Conservation (phyloP, 2,329 filamentous ascomycete species). For the Cryphonectria naterciae region DNA sequence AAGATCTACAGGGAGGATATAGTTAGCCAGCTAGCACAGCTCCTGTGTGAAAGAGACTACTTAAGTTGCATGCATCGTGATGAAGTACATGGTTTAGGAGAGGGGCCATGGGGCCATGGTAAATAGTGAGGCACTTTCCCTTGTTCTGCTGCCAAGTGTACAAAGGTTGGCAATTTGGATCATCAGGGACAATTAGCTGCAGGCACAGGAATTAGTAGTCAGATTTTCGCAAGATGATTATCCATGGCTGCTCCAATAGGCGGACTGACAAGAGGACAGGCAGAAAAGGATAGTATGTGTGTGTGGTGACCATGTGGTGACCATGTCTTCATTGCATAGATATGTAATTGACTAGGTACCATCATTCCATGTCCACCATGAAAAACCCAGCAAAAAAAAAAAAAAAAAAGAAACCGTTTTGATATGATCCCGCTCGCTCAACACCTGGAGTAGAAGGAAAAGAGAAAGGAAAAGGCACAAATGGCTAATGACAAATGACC, state of each 20-base stretch:
- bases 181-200: neutral
- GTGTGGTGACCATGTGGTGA: neutral
- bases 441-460: constrained; percentile 10
- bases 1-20: neutral
- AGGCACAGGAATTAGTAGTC: neutral
- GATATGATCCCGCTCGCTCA: constrained; percentile 23
- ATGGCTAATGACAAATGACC: neutral
- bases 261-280: neutral
- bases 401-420: neutral
- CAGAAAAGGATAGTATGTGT: neutral
- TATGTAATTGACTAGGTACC: constrained; percentile 10
- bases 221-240: neutral
- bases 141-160: neutral
- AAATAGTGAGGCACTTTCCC: too few relatives aligned
- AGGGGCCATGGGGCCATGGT: neutral
- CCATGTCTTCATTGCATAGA: neutral
- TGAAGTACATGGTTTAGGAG: neutral
- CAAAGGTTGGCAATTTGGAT: neutral
- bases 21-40: neutral
- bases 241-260: neutral
- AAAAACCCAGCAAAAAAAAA: neutral
- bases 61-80: neutral
- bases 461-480: neutral
- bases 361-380: neutral
- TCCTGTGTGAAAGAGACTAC: neutral